phyloP scores from a whole-genome alignment of 129 eudicot genomes.

The Chrysanthemum seticuspe region DNA sequence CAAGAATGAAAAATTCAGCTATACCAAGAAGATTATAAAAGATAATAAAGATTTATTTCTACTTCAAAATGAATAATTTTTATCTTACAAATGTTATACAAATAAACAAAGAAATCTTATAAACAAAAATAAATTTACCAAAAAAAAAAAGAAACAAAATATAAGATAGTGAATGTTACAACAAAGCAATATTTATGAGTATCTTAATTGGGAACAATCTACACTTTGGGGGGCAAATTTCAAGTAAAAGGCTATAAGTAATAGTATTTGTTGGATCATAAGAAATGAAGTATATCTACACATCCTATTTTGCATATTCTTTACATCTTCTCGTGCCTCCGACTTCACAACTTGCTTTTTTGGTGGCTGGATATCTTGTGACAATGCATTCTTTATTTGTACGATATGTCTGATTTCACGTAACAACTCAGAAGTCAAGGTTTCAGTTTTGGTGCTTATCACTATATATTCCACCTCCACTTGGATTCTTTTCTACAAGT shows the following conservation, averaged over 20 bases:
- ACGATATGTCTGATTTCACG: conserved; percentile 32
- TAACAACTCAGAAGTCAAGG: conserved; percentile 28
- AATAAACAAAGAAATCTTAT: conserved; percentile 6
- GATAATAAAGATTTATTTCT: neutral
- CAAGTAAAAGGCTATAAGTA: conserved; percentile 39
- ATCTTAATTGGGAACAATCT: conserved; percentile 69
- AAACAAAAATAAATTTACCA: conserved; percentile 3
- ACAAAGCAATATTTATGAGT: conserved; percentile 14
- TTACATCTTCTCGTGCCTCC: conserved; percentile 42
- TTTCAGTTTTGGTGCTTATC: conserved; percentile 35
- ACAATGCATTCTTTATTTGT: conserved; percentile 37
- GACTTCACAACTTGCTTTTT: conserved; percentile 38
- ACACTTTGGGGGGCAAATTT: conserved; percentile 33
- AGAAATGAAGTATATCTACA: conserved; percentile 43
- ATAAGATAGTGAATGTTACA: conserved; percentile 6
- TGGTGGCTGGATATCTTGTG: conserved; percentile 33
- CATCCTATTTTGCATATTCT: conserved; percentile 51
- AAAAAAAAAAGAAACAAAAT: conserved; percentile 17
- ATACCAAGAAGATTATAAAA: neutral
- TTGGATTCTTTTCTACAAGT: conserved; percentile 58
- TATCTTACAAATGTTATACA: conserved; percentile 3
- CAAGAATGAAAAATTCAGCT: conserved; percentile 5
- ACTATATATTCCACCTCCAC: conserved; percentile 62
- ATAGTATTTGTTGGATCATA: conserved; percentile 52
- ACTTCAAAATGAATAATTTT: conserved; percentile 1